A percentile compares a stretch with the other conserved stretches of the same genome.
Evolutionary conservation across 1,284 basidiomycete species (phyloP).

Genomic region (Leccinum variabile): DNA sequence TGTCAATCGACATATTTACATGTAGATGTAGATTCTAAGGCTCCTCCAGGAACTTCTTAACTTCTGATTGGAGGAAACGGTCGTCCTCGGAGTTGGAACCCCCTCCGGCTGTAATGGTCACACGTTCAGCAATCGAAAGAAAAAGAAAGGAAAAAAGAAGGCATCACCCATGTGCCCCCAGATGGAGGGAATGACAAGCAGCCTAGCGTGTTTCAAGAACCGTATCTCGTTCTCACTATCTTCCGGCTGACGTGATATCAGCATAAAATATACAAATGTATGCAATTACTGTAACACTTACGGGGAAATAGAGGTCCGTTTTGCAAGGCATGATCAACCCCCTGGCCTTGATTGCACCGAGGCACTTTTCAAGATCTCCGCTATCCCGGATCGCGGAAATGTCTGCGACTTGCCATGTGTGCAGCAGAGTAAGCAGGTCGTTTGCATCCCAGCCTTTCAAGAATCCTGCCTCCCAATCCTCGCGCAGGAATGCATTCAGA

Average conservation of each 20-base stretch:
- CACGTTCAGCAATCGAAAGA: not conserved
- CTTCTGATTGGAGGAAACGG: constrained; percentile 39
- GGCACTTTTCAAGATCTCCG: constrained; percentile 17
- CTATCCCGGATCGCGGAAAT: constrained; percentile 24
- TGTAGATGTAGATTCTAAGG: constrained; percentile 9
- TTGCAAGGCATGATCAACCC: constrained; percentile 31
- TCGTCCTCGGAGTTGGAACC: constrained; percentile 40
- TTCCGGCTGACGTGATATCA: constrained; percentile 45
- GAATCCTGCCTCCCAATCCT: constrained; percentile 52
- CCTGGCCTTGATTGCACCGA: constrained; percentile 26
- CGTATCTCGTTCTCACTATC: constrained; percentile 53
- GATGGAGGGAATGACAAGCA: constrained; percentile 53
- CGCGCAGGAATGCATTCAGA: constrained; percentile 51
- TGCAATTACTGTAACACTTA: constrained; percentile 24
- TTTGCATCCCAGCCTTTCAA: constrained; percentile 55
- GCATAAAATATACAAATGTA: not conserved
- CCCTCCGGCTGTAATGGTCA: constrained; percentile 39
- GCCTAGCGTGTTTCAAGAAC: constrained; percentile 42
- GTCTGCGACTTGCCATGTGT: constrained; percentile 27
- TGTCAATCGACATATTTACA: constrained; percentile 13
- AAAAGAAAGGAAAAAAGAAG: not conserved
- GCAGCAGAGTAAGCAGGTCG: constrained; percentile 23
- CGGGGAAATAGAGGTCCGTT: constrained; percentile 56
- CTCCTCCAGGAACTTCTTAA: constrained; percentile 40
- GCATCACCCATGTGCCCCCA: constrained; percentile 57